These are phyloP conservation scores for Melanogaster broomeanus DNA, from an alignment of 768 basidiomycete genomes.

Conservation along the genomic window DNA sequence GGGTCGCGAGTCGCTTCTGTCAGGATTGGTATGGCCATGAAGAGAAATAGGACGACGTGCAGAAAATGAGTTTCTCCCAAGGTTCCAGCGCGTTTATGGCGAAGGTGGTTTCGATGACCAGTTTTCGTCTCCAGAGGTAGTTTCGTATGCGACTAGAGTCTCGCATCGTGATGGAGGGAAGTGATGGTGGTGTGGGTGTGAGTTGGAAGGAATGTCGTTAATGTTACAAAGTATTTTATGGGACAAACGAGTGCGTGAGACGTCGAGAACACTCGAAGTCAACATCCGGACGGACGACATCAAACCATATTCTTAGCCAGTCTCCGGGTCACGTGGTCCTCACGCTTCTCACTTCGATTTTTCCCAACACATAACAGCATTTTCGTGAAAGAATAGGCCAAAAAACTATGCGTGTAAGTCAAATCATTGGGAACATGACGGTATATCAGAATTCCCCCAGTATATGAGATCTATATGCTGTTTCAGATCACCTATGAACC, in stretches of 20 bases:
- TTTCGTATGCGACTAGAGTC: slow-evolving; percentile 25
- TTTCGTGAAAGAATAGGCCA: slow-evolving; percentile 14
- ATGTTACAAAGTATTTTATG: slow-evolving; percentile 1
- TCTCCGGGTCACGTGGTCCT: neutral
- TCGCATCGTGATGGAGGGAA: slow-evolving; percentile 2
- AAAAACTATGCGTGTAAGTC: slow-evolving; percentile 12
- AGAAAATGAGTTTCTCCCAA: slow-evolving; percentile 65
- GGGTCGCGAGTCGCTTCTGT: neutral
- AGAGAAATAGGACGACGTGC: slow-evolving; percentile 39
- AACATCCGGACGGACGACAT: too few species aligned
- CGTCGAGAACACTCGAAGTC: too few species aligned
- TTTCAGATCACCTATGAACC: slow-evolving; percentile 5
- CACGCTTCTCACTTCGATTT: too few species aligned
- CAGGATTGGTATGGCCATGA: neutral
- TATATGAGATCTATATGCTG: slow-evolving; percentile 5
- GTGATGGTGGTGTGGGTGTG: slow-evolving; percentile 1
- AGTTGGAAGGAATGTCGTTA: neutral
- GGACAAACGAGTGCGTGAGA: neutral
- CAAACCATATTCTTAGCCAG: neutral
- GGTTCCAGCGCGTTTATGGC: slow-evolving; percentile 62
- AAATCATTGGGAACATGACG: slow-evolving; percentile 2
- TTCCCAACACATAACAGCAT: too few species aligned
- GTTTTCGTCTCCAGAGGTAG: slow-evolving; percentile 51
- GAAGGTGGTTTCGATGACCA: slow-evolving; percentile 61
- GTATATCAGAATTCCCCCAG: neutral